Evolutionary conservation across 2,329 filamentous ascomycete genomes (phyloP).

Genomic region (Ilyonectria mors-panacis): DNA sequence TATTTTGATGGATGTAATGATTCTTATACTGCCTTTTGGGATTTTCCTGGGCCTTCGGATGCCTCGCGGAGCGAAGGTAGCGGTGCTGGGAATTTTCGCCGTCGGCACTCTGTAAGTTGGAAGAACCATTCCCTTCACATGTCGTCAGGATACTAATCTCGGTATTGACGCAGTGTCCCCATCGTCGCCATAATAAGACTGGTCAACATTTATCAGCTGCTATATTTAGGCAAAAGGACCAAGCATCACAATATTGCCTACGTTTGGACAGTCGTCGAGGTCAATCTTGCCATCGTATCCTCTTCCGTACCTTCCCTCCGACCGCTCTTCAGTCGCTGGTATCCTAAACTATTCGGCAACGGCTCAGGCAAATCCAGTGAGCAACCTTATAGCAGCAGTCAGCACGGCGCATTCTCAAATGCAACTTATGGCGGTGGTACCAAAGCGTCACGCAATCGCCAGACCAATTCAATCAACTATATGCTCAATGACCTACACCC

Average conservation of each 20-base stretch:
- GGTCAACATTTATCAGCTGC: conserved; percentile 42
- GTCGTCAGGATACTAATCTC: neutral
- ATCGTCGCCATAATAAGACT: conserved; percentile 52
- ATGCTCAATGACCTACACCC: conserved; percentile 43
- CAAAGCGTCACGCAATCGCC: conserved; percentile 23
- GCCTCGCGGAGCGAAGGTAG: conserved; percentile 54
- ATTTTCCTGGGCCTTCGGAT: conserved; percentile 59
- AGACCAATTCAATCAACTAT: conserved; percentile 37
- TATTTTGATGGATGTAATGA: conserved; percentile 59
- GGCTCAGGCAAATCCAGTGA: conserved; percentile 33
- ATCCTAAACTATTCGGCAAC: conserved; percentile 48
- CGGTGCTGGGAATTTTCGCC: conserved; percentile 57
- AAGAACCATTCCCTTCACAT: neutral
- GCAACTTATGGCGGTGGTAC: conserved; percentile 21
- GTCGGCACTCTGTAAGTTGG: conserved; percentile 54
- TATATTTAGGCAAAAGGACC: neutral
- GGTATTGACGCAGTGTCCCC: conserved; percentile 47
- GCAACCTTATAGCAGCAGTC: conserved; percentile 24
- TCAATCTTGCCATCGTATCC: conserved; percentile 55
- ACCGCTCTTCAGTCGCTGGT: conserved; percentile 52
- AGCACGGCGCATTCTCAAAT: conserved; percentile 13
- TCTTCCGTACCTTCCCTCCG: conserved; percentile 54
- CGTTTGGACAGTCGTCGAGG: conserved; percentile 54
- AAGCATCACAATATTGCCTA: conserved; percentile 49
- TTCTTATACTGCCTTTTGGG: conserved; percentile 57